These are phyloP conservation scores for Pisolithus sp. DNA, from an alignment of 768 basidiomycete species.

Conservation along the genomic window DNA sequence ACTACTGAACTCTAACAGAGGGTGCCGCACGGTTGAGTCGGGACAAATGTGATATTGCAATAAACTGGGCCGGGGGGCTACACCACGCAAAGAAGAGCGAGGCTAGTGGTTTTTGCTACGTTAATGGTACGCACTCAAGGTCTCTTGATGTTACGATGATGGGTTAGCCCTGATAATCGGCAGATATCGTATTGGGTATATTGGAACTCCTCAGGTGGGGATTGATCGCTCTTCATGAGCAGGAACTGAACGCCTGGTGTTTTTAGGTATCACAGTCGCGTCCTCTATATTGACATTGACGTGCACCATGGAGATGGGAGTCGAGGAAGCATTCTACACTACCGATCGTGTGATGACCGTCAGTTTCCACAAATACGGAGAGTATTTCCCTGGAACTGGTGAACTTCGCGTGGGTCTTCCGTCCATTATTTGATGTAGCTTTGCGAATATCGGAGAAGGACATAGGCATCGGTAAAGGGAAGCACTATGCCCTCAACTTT, in stretches of 20 bases:
- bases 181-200: conserved; percentile 96
- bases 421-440: neutral
- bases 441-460: conserved; percentile 46
- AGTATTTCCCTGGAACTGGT: conserved; percentile 99
- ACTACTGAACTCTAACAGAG: conserved; percentile 46
- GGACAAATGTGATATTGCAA: conserved; percentile 97
- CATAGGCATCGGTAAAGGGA: conserved; percentile 89
- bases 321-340: conserved; percentile 98
- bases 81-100: conserved; percentile 99
- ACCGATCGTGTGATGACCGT: conserved; percentile 98
- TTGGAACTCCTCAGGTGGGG: conserved; percentile 81
- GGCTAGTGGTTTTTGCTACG: conserved; percentile 98
- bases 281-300: conserved; percentile 97
- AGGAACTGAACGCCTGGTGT: neutral
- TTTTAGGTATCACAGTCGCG: conserved; percentile 81
- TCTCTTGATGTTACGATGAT: neutral
- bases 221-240: neutral
- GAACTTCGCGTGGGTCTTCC: conserved; percentile 67
- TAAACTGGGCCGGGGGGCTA: conserved; percentile 98
- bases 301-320: conserved; percentile 98
- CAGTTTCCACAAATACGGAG: conserved; percentile 98
- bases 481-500: conserved; percentile 91
- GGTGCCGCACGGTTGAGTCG: conserved; percentile 91
- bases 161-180: neutral
- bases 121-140: conserved; percentile 62